Base-by-base conservation (phyloP, 345 rosid species). In the Toxicodendron radicans region DNA sequence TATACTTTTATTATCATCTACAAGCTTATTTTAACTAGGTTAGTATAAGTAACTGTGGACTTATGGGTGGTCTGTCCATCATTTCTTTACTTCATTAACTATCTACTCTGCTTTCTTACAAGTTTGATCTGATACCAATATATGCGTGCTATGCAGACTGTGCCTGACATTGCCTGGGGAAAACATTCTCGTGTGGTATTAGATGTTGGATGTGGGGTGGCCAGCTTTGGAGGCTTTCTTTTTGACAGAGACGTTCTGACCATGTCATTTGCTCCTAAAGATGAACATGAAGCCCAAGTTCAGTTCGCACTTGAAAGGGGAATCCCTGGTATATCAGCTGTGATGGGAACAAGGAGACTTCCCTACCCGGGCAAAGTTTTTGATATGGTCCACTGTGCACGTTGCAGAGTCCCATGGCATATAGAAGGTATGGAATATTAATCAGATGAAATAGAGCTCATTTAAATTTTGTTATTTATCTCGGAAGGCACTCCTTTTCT, bases 351-450 rank as follows among this genome's bases (percentile, higher is more conserved):
- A 58, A 76, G 78, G 68, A 89, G 99, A 79, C 97, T 95, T 83
- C 98, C 99, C 53, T 95, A 85, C 83, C 99, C 99, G 17, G 90
- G 90, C 73, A 82, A 85, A 85, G 98, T 90, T 72, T 95, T 93
- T 64, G 99, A 95, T 87, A 74, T 81, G 56, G 93, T 95, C 69
- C 98, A 92, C 83, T 95, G 99, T 83, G 99, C 99, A 43, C 93
- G 97, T 38, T 95, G 99, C 79, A 90, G 99, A 75, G 99, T 95
- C 13, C 99, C 99, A 33, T 95, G 99, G 99, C 99, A 95, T 79
- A 90, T 91, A 70, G 99, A 95, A 89, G 99, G 99, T 93, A 80
- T 38, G 46, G 30, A n/a, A 8, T 17, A 16, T 59, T 60, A 10
- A 18, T 71, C 9, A 18, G 35, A 58, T 46, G 66, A 18, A 27